These are phyloP conservation scores for Dalechampia spathulata DNA, from an alignment of 441 rosid species.

Conservation along the genomic window DNA sequence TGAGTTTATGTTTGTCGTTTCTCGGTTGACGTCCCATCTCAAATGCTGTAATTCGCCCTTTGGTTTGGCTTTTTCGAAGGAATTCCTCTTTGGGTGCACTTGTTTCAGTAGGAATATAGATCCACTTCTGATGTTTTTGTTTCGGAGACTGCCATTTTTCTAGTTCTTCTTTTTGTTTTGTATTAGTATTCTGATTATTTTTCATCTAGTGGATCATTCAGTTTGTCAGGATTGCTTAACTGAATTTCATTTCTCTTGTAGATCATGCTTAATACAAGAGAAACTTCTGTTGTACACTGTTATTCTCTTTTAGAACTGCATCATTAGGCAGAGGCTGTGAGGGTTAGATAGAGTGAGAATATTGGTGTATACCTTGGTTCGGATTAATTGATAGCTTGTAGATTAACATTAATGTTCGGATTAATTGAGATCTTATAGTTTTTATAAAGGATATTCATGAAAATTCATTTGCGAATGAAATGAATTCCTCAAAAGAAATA, in stretches of 20 bases:
- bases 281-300: neutral
- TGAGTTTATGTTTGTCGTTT: neutral
- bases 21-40: neutral
- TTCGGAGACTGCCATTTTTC: neutral
- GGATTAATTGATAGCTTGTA: no score
- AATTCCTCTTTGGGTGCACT: conserved; percentile 1
- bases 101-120: conserved; percentile 10
- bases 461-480: no score
- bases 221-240: neutral
- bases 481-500: no score
- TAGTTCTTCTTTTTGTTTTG: neutral
- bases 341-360: no score
- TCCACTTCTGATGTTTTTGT: conserved; percentile 1
- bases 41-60: neutral
- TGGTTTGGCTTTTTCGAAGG: conserved; percentile 2
- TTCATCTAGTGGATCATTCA: neutral
- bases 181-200: neutral
- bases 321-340: neutral
- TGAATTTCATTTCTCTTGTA: neutral
- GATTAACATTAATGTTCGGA: no score
- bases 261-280: neutral
- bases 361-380: no score
- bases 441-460: no score
- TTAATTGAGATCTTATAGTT: no score
- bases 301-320: neutral